Evolutionary conservation across 345 rosid species (phyloP).

Genomic region (Acer saccharum): DNA sequence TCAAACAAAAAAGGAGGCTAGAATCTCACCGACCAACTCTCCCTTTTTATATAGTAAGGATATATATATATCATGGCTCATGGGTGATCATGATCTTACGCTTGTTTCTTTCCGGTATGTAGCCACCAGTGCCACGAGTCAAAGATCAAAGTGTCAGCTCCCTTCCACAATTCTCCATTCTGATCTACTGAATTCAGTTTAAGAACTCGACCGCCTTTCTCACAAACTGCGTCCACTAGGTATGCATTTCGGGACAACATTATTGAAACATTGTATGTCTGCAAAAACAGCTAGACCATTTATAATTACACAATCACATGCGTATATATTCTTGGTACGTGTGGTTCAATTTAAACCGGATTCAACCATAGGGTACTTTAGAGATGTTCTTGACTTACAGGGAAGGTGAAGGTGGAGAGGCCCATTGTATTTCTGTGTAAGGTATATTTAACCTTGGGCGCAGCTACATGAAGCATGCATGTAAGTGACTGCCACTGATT

Average conservation of each 20-base stretch:
- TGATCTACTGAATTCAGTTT: constrained; percentile 53
- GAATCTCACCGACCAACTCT: too few relatives aligned
- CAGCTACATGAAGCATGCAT: constrained; percentile 46
- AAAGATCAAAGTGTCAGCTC: constrained; percentile 56
- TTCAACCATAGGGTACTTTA: not conserved
- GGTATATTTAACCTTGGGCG: constrained; percentile 28
- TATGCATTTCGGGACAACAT: constrained; percentile 68
- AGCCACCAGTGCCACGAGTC: constrained; percentile 97
- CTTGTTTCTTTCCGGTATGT: constrained; percentile 72
- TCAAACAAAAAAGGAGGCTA: too few relatives aligned
- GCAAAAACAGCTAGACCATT: not conserved
- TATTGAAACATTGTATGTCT: constrained; percentile 36
- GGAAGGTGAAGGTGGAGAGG: constrained; percentile 35
- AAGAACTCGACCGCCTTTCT: constrained; percentile 42
- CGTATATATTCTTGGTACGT: not conserved
- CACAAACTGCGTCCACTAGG: constrained; percentile 55
- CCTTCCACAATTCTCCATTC: constrained; percentile 56
- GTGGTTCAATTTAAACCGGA: too few relatives aligned
- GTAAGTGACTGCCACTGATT: constrained; percentile 55
- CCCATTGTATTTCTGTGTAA: constrained; percentile 10
- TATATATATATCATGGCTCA: too few relatives aligned
- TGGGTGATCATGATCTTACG: constrained; percentile 30
- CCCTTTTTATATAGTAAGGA: too few relatives aligned
- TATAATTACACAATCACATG: not conserved
- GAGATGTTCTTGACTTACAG: constrained; percentile 13